phyloP scores from a whole-genome alignment of 805 yeast species.

The Kodamaea nitidulidarum region DNA sequence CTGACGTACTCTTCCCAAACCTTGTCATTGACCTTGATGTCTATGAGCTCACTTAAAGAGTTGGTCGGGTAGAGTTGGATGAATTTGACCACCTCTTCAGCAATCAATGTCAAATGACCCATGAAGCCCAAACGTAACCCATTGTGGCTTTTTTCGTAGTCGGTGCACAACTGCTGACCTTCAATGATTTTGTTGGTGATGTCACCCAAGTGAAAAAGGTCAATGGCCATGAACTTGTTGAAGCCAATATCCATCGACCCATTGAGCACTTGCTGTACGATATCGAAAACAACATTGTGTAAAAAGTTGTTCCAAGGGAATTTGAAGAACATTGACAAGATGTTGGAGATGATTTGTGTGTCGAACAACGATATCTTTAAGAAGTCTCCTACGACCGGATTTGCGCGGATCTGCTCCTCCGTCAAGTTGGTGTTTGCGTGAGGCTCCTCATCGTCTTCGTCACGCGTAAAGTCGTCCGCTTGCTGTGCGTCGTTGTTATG shows the following conservation, averaged over 20 bases:
- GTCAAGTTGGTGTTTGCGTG: conserved; percentile 43
- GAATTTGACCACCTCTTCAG: conserved; percentile 30
- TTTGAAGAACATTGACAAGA: conserved; percentile 41
- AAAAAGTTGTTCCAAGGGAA: conserved; percentile 47
- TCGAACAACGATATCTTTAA: conserved; percentile 40
- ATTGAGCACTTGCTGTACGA: conserved; percentile 44
- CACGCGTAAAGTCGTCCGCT: conserved; percentile 21
- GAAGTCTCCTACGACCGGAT: conserved; percentile 43
- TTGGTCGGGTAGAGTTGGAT: conserved; percentile 32
- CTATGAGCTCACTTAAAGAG: conserved; percentile 35
- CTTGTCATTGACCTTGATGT: conserved; percentile 34
- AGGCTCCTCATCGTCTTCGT: conserved; percentile 36
- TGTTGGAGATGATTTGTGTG: conserved; percentile 40
- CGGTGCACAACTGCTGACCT: conserved; percentile 40
- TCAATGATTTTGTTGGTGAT: conserved; percentile 40
- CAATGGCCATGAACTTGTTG: conserved; percentile 46
- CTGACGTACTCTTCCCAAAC: conserved; percentile 83
- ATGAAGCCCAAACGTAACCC: conserved; percentile 28
- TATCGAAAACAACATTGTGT: conserved; percentile 46
- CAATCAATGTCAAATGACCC: conserved; percentile 30
- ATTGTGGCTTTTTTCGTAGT: conserved; percentile 22
- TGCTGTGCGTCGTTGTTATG: conserved; percentile 14
- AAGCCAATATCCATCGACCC: conserved; percentile 49
- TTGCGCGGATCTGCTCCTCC: conserved; percentile 39
- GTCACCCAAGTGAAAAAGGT: conserved; percentile 52